Evolutionary conservation across 345 rosid genomes (phyloP).

Genomic region (Citropsis articulata): DNA sequence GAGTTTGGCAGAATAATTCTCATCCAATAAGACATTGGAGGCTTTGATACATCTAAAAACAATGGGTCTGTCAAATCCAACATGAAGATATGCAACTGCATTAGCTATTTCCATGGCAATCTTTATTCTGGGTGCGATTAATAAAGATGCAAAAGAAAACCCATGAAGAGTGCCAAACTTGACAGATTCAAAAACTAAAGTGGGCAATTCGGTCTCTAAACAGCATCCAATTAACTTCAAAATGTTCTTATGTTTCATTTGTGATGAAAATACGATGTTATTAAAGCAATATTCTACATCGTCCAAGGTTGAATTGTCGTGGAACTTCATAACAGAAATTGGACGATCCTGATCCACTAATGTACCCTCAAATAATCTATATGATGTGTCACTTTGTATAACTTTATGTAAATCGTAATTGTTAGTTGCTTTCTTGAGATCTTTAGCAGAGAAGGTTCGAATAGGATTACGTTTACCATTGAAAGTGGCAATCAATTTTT

Average conservation of each 20-base stretch:
- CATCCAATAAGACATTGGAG: background rate
- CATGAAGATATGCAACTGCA: conserved; percentile 13
- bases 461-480: conserved; percentile 16
- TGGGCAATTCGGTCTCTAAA: conserved; percentile 5
- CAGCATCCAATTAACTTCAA: background rate
- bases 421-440: conserved; percentile 13
- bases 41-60: background rate
- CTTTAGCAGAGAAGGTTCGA: conserved; percentile 11
- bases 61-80: conserved; percentile 5
- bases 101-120: conserved; percentile 6
- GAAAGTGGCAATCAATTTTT: background rate
- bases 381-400: rapidly evolving
- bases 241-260: conserved; percentile 9
- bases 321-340: conserved; percentile 6
- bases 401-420: background rate
- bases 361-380: background rate
- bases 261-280: background rate
- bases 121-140: conserved; percentile 14
- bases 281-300: background rate
- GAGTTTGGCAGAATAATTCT: background rate
- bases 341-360: background rate
- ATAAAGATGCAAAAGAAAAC: background rate
- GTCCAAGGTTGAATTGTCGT: background rate
- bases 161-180: background rate
- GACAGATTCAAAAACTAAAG: conserved; percentile 6